A percentile compares a stretch with the other conserved stretches of the same genome.
Evolutionary conservation across 140 eudicot genomes (phyloP).

Genomic region (Oenanthe javanica): DNA sequence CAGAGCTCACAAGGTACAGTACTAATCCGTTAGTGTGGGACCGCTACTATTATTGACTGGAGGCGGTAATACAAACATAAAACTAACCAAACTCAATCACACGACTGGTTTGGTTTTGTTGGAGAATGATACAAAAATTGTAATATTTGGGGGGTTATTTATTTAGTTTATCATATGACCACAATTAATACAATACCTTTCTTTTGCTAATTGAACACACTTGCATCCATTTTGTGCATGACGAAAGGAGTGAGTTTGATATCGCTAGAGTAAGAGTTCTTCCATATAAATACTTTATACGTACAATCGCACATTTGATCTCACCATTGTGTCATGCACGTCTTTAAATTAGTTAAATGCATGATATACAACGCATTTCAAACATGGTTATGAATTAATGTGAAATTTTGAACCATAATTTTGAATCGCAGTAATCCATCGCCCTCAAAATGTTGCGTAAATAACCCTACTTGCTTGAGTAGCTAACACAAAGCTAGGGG

Average conservation of each 20-base stretch:
- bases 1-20: background rate
- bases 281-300: background rate
- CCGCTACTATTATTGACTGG: background rate
- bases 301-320: background rate
- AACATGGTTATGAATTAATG: background rate
- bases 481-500: background rate
- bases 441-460: background rate
- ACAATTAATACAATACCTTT: background rate
- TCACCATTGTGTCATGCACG: background rate
- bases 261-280: background rate
- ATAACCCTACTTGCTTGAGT: background rate
- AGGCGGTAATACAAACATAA: background rate
- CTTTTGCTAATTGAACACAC: background rate
- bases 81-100: background rate
- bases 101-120: background rate
- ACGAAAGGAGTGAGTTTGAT: background rate
- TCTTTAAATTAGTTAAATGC: background rate
- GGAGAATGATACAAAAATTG: background rate
- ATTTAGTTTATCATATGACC: background rate
- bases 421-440: background rate
- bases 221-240: background rate
- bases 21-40: slow-evolving; percentile 1
- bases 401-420: background rate
- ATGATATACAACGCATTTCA: background rate
- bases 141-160: background rate